These are phyloP conservation scores for Zoysia matrella DNA, from an alignment of 202 grass and related monocot genomes.

Conservation along the genomic window DNA sequence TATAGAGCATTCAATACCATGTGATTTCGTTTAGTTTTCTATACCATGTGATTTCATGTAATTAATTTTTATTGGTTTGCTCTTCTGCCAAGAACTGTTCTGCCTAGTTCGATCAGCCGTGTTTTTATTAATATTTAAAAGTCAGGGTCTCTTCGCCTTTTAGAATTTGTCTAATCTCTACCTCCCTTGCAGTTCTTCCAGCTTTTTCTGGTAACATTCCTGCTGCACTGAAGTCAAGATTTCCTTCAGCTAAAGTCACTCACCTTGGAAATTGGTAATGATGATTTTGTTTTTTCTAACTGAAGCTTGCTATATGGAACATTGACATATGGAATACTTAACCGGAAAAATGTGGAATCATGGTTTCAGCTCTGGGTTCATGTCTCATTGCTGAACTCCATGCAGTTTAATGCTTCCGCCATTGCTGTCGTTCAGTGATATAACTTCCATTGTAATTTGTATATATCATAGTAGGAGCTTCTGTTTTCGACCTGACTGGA, in stretches of 20 bases:
- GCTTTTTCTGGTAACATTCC: constrained; percentile 84
- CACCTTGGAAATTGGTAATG: constrained; percentile 76
- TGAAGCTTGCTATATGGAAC: constrained; percentile 3
- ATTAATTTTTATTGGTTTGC: constrained; percentile 19
- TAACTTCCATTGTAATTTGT: constrained; percentile 8
- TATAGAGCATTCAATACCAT: neutral
- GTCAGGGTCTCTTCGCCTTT: neutral
- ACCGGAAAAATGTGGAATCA: neutral
- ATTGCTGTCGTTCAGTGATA: constrained; percentile 1
- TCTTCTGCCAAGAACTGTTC: neutral
- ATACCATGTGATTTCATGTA: neutral
- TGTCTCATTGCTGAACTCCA: neutral
- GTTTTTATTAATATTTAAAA: neutral
- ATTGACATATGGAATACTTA: neutral
- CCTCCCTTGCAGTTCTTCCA: constrained; percentile 68
- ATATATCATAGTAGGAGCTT: constrained; percentile 5
- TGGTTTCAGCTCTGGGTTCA: constrained; percentile 14
- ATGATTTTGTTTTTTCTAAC: constrained; percentile 33
- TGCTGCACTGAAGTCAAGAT: constrained; percentile 58
- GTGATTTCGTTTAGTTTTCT: neutral
- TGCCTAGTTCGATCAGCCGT: constrained; percentile 8
- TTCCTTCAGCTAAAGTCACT: constrained; percentile 72
- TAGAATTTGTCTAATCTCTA: constrained; percentile 15
- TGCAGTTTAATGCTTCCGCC: neutral
- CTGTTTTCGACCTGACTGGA: neutral